Percentiles rank a stretch among this genome's conserved stretches.
These are phyloP conservation scores for Avena atlantica DNA, from an alignment of 176 grass and related monocot genomes.

Conservation along the genomic window DNA sequence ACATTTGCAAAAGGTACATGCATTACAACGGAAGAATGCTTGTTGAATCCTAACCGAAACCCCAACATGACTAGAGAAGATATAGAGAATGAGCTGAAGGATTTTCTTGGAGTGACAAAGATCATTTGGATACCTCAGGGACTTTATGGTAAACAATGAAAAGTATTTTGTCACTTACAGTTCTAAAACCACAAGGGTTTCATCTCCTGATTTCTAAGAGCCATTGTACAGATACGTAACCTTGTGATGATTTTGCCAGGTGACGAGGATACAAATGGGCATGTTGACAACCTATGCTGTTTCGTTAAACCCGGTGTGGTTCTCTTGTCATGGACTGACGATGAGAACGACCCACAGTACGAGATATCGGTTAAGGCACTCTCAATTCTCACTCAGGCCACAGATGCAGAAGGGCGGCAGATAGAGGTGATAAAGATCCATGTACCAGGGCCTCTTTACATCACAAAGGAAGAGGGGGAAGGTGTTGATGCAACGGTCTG, in stretches of 20 bases:
- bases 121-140: constrained; percentile 92
- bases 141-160: constrained; percentile 65
- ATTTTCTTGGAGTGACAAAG: constrained; percentile 81
- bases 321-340: constrained; percentile 81
- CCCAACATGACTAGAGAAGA: constrained; percentile 81
- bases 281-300: constrained; percentile 88
- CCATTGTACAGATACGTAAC: background rate
- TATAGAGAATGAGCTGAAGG: constrained; percentile 86
- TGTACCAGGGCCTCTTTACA: constrained; percentile 80
- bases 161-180: background rate
- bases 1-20: constrained; percentile 75
- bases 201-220: background rate
- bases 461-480: constrained; percentile 78
- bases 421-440: constrained; percentile 87
- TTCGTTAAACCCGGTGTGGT: constrained; percentile 81
- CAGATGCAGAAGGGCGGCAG: constrained; percentile 65
- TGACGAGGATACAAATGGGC: constrained; percentile 91
- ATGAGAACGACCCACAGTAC: constrained; percentile 74
- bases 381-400: constrained; percentile 46
- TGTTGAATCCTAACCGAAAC: constrained; percentile 88
- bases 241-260: constrained; percentile 48
- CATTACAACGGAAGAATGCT: constrained; percentile 94
- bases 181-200: background rate
- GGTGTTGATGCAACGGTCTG: constrained; percentile 57
- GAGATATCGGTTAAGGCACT: constrained; percentile 86